These are phyloP conservation scores for Ophiostoma pallidulum DNA, from an alignment of 2,329 filamentous ascomycete species.

Conservation along the genomic window DNA sequence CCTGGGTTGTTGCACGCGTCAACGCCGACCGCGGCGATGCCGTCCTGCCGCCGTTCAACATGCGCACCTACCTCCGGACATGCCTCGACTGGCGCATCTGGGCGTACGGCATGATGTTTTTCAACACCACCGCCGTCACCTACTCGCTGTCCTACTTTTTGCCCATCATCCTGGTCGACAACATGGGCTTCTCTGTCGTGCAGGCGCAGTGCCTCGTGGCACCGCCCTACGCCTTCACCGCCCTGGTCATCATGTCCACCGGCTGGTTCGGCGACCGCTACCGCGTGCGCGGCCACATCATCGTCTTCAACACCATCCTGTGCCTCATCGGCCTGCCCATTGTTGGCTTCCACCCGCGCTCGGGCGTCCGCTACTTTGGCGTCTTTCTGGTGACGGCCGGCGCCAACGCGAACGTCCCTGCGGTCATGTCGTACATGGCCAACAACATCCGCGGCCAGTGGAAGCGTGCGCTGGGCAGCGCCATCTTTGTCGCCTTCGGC, in stretches of 20 bases:
- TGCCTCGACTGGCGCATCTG: conserved; percentile 49
- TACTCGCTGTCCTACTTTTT: conserved; percentile 75
- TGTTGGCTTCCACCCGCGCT: conserved; percentile 54
- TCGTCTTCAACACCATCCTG: conserved; percentile 44
- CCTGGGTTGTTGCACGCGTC: conserved; percentile 46
- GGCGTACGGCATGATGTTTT: conserved; percentile 51
- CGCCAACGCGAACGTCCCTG: conserved; percentile 67
- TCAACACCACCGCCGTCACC: conserved; percentile 59
- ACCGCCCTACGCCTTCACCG: conserved; percentile 57
- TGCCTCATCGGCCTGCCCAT: conserved; percentile 61
- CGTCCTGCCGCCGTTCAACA: conserved; percentile 42
- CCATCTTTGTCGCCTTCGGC: conserved; percentile 65
- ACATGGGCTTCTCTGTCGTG: conserved; percentile 55
- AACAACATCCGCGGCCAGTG: conserved; percentile 85
- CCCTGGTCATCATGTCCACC: conserved; percentile 49
- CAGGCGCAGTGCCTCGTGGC: conserved; percentile 62
- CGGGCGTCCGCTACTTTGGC: conserved; percentile 59
- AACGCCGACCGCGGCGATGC: conserved; percentile 49
- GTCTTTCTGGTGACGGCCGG: conserved; percentile 69
- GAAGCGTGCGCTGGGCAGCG: conserved; percentile 74
- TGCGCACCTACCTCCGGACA: conserved; percentile 36
- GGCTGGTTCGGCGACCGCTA: conserved; percentile 60
- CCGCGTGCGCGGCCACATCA: conserved; percentile 54
- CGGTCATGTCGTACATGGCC: conserved; percentile 68
- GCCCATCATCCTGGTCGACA: conserved; percentile 58